phyloP scores from a whole-genome alignment of 345 rosid species.

The Bruguiera sexangula region DNA sequence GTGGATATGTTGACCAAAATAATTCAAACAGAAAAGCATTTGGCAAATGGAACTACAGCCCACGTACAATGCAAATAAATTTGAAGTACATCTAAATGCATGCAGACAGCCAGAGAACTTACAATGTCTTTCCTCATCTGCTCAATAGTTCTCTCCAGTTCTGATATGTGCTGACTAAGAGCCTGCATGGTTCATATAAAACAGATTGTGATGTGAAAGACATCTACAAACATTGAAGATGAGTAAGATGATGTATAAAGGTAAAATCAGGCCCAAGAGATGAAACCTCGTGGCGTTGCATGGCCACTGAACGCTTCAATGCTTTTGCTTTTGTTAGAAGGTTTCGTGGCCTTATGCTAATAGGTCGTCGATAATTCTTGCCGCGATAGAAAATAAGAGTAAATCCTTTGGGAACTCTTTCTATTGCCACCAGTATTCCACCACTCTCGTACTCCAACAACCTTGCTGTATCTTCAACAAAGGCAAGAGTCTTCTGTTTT shows the following conservation, averaged over 20 bases:
- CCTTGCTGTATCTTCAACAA: slow-evolving; percentile 92
- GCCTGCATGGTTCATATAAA: slow-evolving; percentile 49
- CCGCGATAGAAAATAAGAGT: slow-evolving; percentile 90
- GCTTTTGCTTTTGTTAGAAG: slow-evolving; percentile 96
- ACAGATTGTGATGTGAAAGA: background rate
- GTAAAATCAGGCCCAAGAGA: slow-evolving; percentile 6
- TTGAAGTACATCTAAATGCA: background rate
- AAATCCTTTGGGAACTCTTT: slow-evolving; percentile 90
- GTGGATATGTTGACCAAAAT: background rate
- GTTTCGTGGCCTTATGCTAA: slow-evolving; percentile 87
- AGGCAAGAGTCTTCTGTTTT: slow-evolving; percentile 84
- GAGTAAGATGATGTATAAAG: background rate
- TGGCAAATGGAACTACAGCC: background rate
- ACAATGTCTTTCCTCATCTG: slow-evolving; percentile 80
- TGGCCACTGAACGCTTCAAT: slow-evolving; percentile 85
- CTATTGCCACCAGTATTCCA: slow-evolving; percentile 91
- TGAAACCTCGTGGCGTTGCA: slow-evolving; percentile 95
- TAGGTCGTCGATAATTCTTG: slow-evolving; percentile 83
- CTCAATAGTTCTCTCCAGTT: slow-evolving; percentile 71
- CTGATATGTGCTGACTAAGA: slow-evolving; percentile 86
- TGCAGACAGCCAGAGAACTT: slow-evolving; percentile 27
- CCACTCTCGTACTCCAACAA: slow-evolving; percentile 92
- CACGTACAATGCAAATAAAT: background rate
- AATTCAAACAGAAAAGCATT: no score
- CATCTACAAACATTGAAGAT: slow-evolving; percentile 5